Conservation (phyloP, 768 basidiomycete genomes). For the Russula vinacea region DNA sequence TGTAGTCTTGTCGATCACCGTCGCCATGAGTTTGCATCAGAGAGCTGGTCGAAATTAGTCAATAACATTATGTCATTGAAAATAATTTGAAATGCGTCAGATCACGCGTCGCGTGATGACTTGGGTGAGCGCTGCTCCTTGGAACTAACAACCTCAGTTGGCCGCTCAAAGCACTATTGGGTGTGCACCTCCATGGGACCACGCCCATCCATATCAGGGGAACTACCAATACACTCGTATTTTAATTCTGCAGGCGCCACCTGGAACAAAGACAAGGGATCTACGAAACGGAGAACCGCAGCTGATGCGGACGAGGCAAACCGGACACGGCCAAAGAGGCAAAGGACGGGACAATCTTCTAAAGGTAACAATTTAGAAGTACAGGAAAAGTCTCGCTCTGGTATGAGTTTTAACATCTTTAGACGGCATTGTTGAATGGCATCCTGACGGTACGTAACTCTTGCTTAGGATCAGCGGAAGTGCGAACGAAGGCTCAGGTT, state of each 20-base stretch:
- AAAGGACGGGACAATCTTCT: not conserved
- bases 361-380: not conserved
- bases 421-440: not conserved
- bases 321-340: conserved; percentile 9
- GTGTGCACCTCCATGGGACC: conserved; percentile 13
- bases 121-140: not conserved
- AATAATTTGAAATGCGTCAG: conserved; percentile 2
- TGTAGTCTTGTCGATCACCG: too few species aligned
- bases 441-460: too few species aligned
- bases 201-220: conserved; percentile 23
- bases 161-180: not conserved
- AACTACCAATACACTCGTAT: conserved; percentile 23
- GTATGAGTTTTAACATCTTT: not conserved
- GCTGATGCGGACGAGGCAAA: not conserved
- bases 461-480: not conserved
- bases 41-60: too few species aligned
- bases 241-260: conserved; percentile 2
- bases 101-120: conserved; percentile 11
- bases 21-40: too few species aligned
- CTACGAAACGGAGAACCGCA: conserved; percentile 16
- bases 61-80: conserved; percentile 16
- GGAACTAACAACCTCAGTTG: not conserved
- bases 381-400: not conserved
- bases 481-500: not conserved
- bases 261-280: conserved; percentile 15